Percentiles rank a stretch among this genome's conserved stretches.
phyloP scores from a whole-genome alignment of 1,139 yeast genomes.

The Wickerhamiella infanticola region DNA sequence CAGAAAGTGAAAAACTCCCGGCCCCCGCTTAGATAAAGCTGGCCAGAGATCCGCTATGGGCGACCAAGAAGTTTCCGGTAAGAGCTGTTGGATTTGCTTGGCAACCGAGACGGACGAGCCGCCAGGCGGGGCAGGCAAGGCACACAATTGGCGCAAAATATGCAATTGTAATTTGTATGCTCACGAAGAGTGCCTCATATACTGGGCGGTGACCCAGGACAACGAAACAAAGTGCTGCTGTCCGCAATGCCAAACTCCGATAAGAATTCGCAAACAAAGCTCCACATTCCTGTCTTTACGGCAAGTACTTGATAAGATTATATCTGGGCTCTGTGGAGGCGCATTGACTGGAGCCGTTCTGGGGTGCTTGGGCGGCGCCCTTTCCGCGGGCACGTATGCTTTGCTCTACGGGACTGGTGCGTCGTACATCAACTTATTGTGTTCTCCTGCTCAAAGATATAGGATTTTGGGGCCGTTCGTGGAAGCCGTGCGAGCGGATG shows the following conservation, averaged over 20 bases:
- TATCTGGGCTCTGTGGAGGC: neutral
- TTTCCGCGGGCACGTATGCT: neutral
- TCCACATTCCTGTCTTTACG: neutral
- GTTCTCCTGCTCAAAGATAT: constrained; percentile 1
- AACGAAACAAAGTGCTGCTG: neutral
- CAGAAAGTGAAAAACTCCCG: too few species aligned
- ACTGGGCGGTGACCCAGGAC: constrained; percentile 2
- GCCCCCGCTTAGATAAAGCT: too few species aligned
- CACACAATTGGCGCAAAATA: constrained; percentile 2
- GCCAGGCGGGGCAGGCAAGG: neutral
- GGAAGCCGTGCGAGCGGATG: neutral
- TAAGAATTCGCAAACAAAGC: neutral
- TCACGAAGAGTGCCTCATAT: constrained; percentile 6
- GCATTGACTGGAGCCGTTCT: neutral
- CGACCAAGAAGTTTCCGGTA: too few species aligned
- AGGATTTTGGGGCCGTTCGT: neutral
- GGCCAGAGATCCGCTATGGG: too few species aligned
- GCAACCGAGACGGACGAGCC: neutral
- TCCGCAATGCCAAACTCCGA: constrained; percentile 5
- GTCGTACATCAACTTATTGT: constrained; percentile 1
- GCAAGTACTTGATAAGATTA: neutral
- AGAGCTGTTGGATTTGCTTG: neutral
- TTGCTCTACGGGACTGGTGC: constrained; percentile 4
- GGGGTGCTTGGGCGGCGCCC: neutral
- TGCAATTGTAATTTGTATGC: constrained; percentile 6